Conservation (phyloP, 768 basidiomycete species). For the Boletus barrowsii region DNA sequence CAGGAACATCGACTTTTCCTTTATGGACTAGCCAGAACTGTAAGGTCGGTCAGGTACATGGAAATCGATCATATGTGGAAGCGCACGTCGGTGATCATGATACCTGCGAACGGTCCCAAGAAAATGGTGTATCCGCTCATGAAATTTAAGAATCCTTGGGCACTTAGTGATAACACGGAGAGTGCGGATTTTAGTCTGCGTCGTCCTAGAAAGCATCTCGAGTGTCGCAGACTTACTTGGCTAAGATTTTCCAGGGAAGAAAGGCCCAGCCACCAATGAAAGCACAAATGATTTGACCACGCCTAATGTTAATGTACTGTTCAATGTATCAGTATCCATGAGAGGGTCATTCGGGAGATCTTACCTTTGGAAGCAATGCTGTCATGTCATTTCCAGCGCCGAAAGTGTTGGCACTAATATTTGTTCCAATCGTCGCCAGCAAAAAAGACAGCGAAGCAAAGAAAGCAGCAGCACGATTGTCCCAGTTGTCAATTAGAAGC, state of each 20-base stretch:
- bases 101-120: conserved; percentile 79
- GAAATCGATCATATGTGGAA: neutral
- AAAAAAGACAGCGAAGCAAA: conserved; percentile 74
- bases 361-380: conserved; percentile 59
- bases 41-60: neutral
- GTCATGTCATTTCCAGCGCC: conserved; percentile 83
- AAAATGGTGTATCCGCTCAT: conserved; percentile 87
- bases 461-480: conserved; percentile 83
- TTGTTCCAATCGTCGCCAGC: conserved; percentile 67
- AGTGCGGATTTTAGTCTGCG: neutral
- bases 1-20: conserved; percentile 73
- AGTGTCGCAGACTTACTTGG: conserved; percentile 27
- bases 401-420: conserved; percentile 76
- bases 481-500: conserved; percentile 73
- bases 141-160: conserved; percentile 70
- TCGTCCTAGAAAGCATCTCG: neutral
- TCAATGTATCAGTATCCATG: conserved; percentile 1
- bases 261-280: conserved; percentile 68
- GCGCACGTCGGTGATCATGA: conserved; percentile 60
- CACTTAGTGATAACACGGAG: conserved; percentile 26
- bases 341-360: neutral
- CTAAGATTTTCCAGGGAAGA: conserved; percentile 81
- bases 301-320: conserved; percentile 31
- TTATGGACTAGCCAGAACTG: conserved; percentile 79
- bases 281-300: conserved; percentile 29